A percentile compares a stretch with the other conserved stretches of the same genome.
phyloP scores from a whole-genome alignment of 495 filamentous ascomycete genomes.

The Penicillium longicatenatum region DNA sequence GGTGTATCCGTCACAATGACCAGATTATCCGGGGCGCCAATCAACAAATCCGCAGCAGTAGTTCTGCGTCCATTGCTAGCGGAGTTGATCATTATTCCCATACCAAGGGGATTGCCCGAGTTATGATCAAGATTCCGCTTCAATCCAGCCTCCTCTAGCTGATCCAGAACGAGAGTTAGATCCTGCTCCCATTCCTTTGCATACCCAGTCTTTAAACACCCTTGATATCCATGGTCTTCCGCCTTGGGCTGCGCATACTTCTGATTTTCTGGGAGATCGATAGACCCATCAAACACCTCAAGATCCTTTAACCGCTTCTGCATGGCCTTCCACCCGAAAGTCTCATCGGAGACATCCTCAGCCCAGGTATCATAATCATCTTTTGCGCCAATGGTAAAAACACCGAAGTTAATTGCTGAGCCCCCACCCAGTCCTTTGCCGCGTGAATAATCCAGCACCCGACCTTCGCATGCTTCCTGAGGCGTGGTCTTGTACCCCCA shows the following conservation, averaged over 20 bases:
- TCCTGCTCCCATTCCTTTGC: constrained; percentile 52
- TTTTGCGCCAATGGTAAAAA: constrained; percentile 56
- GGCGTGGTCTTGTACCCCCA: constrained; percentile 63
- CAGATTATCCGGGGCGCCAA: constrained; percentile 48
- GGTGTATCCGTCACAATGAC: constrained; percentile 49
- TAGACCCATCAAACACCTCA: constrained; percentile 52
- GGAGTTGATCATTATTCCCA: constrained; percentile 51
- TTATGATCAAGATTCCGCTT: constrained; percentile 58
- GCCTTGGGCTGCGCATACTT: constrained; percentile 34
- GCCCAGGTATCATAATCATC: constrained; percentile 65
- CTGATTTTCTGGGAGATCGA: constrained; percentile 36
- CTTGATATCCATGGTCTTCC: constrained; percentile 51
- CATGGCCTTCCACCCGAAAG: constrained; percentile 54
- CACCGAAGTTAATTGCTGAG: constrained; percentile 64
- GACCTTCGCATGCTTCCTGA: constrained; percentile 51
- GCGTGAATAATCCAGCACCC: constrained; percentile 57
- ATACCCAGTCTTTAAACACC: constrained; percentile 50
- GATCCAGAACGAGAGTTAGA: constrained; percentile 44
- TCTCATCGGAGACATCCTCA: constrained; percentile 36
- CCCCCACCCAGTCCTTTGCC: constrained; percentile 63
- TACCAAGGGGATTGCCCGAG: constrained; percentile 61
- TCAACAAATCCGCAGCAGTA: constrained; percentile 55
- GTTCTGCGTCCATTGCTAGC: constrained; percentile 48
- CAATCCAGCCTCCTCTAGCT: constrained; percentile 49
- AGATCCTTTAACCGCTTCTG: constrained; percentile 50